A percentile compares a stretch with the other conserved stretches of the same genome.
Evolutionary conservation across 164 flowering plant genomes (phyloP).

Genomic region (Warburgia ugandensis): DNA sequence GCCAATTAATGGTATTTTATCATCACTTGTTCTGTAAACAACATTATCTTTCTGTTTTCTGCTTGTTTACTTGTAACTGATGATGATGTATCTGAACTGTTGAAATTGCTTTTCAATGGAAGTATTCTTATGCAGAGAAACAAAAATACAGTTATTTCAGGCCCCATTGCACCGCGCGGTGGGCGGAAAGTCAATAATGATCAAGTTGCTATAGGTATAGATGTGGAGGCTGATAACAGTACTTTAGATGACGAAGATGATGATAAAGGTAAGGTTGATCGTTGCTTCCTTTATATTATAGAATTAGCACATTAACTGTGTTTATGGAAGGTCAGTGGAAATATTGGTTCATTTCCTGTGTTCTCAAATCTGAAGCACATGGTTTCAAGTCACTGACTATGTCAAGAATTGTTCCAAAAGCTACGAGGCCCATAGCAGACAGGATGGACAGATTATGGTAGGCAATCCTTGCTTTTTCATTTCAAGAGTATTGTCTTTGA

Average conservation of each 20-base stretch:
- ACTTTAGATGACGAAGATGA: constrained; percentile 74
- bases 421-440: constrained; percentile 77
- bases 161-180: constrained; percentile 59
- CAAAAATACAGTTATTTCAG: constrained; percentile 49
- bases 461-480: constrained; percentile 1
- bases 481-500: background rate
- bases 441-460: constrained; percentile 95
- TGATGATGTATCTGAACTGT: too few relatives aligned
- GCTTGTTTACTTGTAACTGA: too few relatives aligned
- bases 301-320: too few relatives aligned
- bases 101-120: too few relatives aligned
- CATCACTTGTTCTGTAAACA: too few relatives aligned
- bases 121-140: constrained; percentile 50
- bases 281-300: background rate
- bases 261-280: constrained; percentile 64
- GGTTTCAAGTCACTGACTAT: constrained; percentile 92
- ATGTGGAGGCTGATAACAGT: constrained; percentile 40
- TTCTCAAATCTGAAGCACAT: constrained; percentile 55
- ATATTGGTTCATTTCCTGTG: too few relatives aligned
- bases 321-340: too few relatives aligned
- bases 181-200: constrained; percentile 74
- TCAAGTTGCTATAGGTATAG: constrained; percentile 84
- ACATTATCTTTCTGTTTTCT: too few relatives aligned
- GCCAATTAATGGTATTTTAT: too few relatives aligned
- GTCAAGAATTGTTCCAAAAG: constrained; percentile 80